phyloP scores from a whole-genome alignment of 1,284 basidiomycete genomes.

The Xanthoconium separans region DNA sequence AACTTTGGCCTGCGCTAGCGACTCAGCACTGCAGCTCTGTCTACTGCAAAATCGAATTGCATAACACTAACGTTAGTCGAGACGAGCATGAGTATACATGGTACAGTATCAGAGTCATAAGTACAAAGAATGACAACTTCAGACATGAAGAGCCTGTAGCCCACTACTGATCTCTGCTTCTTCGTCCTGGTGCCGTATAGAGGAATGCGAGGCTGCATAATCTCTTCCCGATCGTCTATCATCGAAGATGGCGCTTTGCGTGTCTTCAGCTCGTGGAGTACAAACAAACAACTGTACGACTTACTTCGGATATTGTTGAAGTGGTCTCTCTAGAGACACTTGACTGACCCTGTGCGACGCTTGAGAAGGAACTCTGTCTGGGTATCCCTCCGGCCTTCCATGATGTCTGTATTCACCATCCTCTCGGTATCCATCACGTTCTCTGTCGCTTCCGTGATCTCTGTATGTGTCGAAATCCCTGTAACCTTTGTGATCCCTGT shows the following conservation, averaged over 20 bases:
- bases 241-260: slow-evolving; percentile 23
- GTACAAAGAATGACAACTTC: slow-evolving; percentile 10
- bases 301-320: slow-evolving; percentile 22
- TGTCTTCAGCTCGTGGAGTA: slow-evolving; percentile 12
- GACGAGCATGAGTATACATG: slow-evolving; percentile 2
- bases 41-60: not conserved
- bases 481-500: slow-evolving; percentile 17
- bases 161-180: slow-evolving; percentile 24
- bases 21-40: not conserved
- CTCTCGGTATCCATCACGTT: slow-evolving; percentile 17
- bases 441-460: slow-evolving; percentile 11
- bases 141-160: slow-evolving; percentile 26
- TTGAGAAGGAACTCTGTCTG: slow-evolving; percentile 27
- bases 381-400: slow-evolving; percentile 21
- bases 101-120: slow-evolving; percentile 1
- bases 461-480: slow-evolving; percentile 13
- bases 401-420: slow-evolving; percentile 22
- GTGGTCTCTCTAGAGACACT: slow-evolving; percentile 15
- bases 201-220: slow-evolving; percentile 19
- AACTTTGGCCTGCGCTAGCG: not conserved
- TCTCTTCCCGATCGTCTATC: slow-evolving; percentile 28
- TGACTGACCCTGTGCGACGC: slow-evolving; percentile 30
- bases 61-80: slow-evolving; percentile 3
- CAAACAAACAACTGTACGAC: not conserved
- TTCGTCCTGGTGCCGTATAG: slow-evolving; percentile 18